Evolutionary conservation across 495 filamentous ascomycete species (phyloP).

Genomic region (Penicillium flavigenum): DNA sequence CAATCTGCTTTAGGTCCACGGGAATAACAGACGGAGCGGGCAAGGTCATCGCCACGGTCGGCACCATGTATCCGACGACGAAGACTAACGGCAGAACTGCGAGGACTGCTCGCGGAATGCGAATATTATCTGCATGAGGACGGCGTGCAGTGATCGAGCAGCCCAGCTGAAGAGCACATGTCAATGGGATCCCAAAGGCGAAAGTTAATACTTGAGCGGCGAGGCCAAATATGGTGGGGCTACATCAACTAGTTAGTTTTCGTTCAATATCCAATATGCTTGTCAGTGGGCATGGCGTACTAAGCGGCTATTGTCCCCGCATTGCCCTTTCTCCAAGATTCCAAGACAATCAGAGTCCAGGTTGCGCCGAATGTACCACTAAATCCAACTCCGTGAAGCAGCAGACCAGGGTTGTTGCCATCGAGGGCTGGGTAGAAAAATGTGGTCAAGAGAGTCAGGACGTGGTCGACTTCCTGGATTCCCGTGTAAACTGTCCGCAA

Average conservation of each 20-base stretch:
- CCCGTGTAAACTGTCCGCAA: constrained; percentile 53
- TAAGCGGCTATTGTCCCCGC: constrained; percentile 50
- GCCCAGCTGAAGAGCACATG: constrained; percentile 51
- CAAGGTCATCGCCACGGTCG: constrained; percentile 51
- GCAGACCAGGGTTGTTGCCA: constrained; percentile 43
- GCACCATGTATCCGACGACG: constrained; percentile 50
- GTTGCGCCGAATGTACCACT: constrained; percentile 55
- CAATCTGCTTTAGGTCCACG: constrained; percentile 53
- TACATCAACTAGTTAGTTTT: constrained; percentile 20
- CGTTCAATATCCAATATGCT: neutral
- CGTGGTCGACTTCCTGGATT: constrained; percentile 45
- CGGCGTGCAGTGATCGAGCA: constrained; percentile 50
- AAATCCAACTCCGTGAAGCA: constrained; percentile 50
- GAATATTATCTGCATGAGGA: constrained; percentile 48
- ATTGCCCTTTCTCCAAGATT: constrained; percentile 57
- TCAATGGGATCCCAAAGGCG: constrained; percentile 54
- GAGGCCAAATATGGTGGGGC: constrained; percentile 52
- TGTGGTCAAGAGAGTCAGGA: constrained; percentile 45
- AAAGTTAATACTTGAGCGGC: constrained; percentile 54
- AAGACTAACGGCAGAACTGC: constrained; percentile 49
- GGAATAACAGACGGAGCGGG: constrained; percentile 47
- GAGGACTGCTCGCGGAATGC: constrained; percentile 48
- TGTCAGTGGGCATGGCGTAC: constrained; percentile 34
- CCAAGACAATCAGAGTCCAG: constrained; percentile 56
- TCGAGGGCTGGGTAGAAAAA: constrained; percentile 60